phyloP scores from a whole-genome alignment of 2,329 filamentous ascomycete genomes.

The Fusarium redolens region DNA sequence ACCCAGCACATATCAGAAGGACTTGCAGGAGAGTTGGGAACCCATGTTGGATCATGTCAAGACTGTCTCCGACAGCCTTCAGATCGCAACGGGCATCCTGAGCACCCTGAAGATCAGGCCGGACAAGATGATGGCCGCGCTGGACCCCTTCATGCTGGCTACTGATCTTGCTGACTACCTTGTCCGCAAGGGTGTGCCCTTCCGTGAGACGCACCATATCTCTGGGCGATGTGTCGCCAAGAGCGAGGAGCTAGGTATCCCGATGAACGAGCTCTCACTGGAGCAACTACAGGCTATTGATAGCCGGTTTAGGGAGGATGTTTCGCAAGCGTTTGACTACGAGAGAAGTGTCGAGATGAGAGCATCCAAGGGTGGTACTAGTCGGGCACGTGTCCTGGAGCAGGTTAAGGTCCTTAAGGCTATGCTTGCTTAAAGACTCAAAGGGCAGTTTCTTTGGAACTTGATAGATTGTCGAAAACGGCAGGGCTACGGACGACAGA shows the following conservation, averaged over 20 bases:
- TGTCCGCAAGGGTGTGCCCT: conserved; percentile 62
- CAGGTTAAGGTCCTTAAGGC: conserved; percentile 63
- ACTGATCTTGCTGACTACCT: conserved; percentile 73
- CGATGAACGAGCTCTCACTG: conserved; percentile 76
- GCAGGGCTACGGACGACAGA: background rate
- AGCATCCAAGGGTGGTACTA: conserved; percentile 76
- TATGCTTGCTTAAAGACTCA: conserved; percentile 1
- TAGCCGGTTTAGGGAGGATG: conserved; percentile 73
- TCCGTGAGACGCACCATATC: conserved; percentile 80
- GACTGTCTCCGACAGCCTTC: conserved; percentile 77
- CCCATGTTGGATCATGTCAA: conserved; percentile 81
- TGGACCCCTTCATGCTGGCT: conserved; percentile 81
- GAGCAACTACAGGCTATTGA: conserved; percentile 77
- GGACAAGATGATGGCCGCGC: conserved; percentile 76
- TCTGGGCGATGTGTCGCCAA: conserved; percentile 77
- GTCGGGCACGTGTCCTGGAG: conserved; percentile 70
- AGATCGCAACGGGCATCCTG: conserved; percentile 79
- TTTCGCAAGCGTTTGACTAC: conserved; percentile 74
- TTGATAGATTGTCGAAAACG: background rate
- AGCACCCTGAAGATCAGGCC: conserved; percentile 73
- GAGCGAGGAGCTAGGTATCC: conserved; percentile 69
- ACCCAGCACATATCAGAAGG: conserved; percentile 81
- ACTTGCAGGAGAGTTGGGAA: conserved; percentile 81
- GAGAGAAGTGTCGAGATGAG: conserved; percentile 78
- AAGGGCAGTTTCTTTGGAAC: background rate